Percentiles rank a stretch among this genome's conserved stretches.
phyloP scores from a whole-genome alignment of 768 basidiomycete genomes.

The Kwoniella sp. region DNA sequence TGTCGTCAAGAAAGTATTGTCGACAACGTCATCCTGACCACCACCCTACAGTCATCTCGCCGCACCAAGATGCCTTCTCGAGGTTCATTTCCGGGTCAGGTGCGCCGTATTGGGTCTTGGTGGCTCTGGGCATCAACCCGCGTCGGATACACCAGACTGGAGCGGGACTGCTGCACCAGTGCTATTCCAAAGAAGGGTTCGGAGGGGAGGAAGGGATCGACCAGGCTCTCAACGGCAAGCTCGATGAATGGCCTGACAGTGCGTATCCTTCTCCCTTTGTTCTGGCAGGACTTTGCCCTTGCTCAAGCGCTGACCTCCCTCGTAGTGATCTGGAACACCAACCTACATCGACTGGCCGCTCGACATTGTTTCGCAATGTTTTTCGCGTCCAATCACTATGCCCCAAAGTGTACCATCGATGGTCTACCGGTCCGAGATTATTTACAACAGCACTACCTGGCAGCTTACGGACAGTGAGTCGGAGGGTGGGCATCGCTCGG shows the following conservation, averaged over 20 bases:
- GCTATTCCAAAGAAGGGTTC: constrained; percentile 20
- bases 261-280: background rate
- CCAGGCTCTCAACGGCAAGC: constrained; percentile 16
- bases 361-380: constrained; percentile 93
- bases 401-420: constrained; percentile 85
- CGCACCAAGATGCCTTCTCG: constrained; percentile 97
- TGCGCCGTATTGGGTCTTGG: constrained; percentile 88
- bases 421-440: constrained; percentile 88
- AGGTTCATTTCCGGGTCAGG: constrained; percentile 92
- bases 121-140: constrained; percentile 81
- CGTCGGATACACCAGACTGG: constrained; percentile 49
- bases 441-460: constrained; percentile 70
- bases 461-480: constrained; percentile 61
- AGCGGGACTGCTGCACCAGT: constrained; percentile 28
- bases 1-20: background rate
- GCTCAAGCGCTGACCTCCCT: constrained; percentile 69
- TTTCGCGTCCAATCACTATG: constrained; percentile 83
- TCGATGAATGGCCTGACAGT: constrained; percentile 39
- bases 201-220: constrained; percentile 31
- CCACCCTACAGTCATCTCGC: constrained; percentile 69
- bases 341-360: constrained; percentile 79
- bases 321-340: constrained; percentile 93
- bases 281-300: constrained; percentile 52
- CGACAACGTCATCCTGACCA: background rate
- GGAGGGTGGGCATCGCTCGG: background rate